Percentiles rank a stretch among this genome's conserved stretches.
Conservation (phyloP, 257 asterid genomes). For the Cordia subcordata region DNA sequence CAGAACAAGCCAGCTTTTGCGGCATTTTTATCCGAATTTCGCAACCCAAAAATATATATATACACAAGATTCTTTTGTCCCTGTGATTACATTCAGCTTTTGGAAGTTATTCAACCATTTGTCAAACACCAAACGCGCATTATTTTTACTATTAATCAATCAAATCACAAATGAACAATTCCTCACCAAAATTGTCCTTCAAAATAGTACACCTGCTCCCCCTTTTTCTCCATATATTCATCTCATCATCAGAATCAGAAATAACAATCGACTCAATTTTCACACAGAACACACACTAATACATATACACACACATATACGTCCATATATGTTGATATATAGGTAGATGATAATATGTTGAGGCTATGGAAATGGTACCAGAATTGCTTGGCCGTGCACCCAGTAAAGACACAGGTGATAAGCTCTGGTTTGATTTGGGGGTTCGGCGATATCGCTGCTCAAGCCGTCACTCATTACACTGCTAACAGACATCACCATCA, state of each 20-base stretch:
- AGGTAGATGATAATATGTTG: conserved; percentile 29
- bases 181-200: no score
- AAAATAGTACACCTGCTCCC: neutral
- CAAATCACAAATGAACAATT: no score
- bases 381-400: conserved; percentile 62
- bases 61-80: no score
- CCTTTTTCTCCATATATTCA: neutral
- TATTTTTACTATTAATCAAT: no score
- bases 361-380: conserved; percentile 80
- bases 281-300: neutral
- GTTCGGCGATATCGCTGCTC: conserved; percentile 71
- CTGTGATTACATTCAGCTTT: no score
- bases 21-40: no score
- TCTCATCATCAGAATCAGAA: neutral
- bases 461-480: conserved; percentile 63
- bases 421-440: conserved; percentile 90
- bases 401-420: conserved; percentile 77
- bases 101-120: no score
- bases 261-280: neutral
- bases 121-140: no score
- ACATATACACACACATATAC: neutral
- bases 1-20: no score
- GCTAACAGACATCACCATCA: conserved; percentile 22
- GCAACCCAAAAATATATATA: no score
- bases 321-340: no score